Conservation (phyloP, 2,329 filamentous ascomycete species). For the Aspergillus japonicus region DNA sequence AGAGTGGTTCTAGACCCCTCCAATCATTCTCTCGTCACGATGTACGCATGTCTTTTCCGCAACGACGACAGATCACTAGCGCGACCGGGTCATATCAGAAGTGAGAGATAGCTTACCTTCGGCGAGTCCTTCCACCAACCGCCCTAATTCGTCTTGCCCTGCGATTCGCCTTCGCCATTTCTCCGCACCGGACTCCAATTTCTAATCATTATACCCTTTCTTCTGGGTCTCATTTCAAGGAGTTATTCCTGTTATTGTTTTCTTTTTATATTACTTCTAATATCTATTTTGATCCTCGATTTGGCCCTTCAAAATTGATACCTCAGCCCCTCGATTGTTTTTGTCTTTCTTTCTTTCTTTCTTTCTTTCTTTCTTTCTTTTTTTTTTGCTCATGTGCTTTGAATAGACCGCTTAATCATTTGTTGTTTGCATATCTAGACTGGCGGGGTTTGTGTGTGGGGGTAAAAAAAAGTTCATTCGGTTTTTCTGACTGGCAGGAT, state of each 20-base stretch:
- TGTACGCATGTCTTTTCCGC: neutral
- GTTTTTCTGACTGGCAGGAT: neutral
- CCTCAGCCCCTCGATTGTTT: neutral
- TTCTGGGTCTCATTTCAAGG: neutral
- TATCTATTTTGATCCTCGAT: neutral
- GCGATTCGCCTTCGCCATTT: no score
- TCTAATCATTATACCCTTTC: neutral
- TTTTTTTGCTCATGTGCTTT: neutral
- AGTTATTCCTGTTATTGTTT: neutral
- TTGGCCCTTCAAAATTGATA: neutral
- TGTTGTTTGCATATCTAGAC: neutral
- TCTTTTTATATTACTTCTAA: neutral
- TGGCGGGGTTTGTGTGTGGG: neutral
- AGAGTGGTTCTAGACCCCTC: slow-evolving; percentile 5
- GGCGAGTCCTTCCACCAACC: no score
- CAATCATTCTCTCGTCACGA: neutral
- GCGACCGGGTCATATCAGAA: neutral
- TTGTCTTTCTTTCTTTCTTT: neutral
- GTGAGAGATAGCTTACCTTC: neutral
- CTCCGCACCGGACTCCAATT: neutral
- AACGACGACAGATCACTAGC: neutral
- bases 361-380: neutral
- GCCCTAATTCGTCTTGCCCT: no score
- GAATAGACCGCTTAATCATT: neutral
- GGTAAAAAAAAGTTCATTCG: neutral